Percentiles rank a stretch among this genome's conserved stretches.
Conservation (phyloP, 768 basidiomycete genomes). For the Tricholoma saponaceum region DNA sequence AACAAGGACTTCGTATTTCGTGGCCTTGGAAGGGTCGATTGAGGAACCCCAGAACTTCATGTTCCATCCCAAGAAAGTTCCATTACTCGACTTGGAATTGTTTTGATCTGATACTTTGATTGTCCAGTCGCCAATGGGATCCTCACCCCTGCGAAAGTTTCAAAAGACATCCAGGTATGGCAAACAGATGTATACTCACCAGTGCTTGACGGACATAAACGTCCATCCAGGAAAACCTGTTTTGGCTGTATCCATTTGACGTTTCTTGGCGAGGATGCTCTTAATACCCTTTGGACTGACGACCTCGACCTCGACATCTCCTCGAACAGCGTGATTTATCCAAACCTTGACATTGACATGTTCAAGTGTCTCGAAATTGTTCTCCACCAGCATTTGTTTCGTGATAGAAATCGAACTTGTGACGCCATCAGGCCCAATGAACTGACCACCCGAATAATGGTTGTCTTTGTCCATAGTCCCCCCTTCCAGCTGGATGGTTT, state of each 20-base stretch:
- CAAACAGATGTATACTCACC: slow-evolving; percentile 46
- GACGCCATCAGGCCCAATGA: slow-evolving; percentile 64
- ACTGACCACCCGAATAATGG: slow-evolving; percentile 57
- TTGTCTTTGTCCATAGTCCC: slow-evolving; percentile 53
- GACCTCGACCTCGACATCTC: slow-evolving; percentile 92
- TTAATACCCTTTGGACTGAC: slow-evolving; percentile 80
- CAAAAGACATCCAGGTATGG: slow-evolving; percentile 9
- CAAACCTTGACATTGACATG: slow-evolving; percentile 91
- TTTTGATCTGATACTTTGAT: slow-evolving; percentile 80
- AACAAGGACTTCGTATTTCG: slow-evolving; percentile 56
- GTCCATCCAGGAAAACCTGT: slow-evolving; percentile 91
- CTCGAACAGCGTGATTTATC: slow-evolving; percentile 83
- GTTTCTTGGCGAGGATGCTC: slow-evolving; percentile 76
- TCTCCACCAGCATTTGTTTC: slow-evolving; percentile 55
- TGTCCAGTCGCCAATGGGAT: slow-evolving; percentile 88
- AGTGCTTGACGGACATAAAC: slow-evolving; percentile 99
- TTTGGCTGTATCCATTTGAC: slow-evolving; percentile 57
- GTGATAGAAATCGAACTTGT: slow-evolving; percentile 63
- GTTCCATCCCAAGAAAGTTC: slow-evolving; percentile 85
- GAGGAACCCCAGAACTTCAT: slow-evolving; percentile 90
- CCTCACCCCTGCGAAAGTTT: slow-evolving; percentile 71
- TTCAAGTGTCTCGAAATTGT: slow-evolving; percentile 87
- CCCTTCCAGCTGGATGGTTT: slow-evolving; percentile 61
- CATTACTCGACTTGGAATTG: slow-evolving; percentile 46
- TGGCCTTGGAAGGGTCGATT: slow-evolving; percentile 65